Conservation (phyloP, 2,329 filamentous ascomycete species). For the Trichoderma simmonsii region DNA sequence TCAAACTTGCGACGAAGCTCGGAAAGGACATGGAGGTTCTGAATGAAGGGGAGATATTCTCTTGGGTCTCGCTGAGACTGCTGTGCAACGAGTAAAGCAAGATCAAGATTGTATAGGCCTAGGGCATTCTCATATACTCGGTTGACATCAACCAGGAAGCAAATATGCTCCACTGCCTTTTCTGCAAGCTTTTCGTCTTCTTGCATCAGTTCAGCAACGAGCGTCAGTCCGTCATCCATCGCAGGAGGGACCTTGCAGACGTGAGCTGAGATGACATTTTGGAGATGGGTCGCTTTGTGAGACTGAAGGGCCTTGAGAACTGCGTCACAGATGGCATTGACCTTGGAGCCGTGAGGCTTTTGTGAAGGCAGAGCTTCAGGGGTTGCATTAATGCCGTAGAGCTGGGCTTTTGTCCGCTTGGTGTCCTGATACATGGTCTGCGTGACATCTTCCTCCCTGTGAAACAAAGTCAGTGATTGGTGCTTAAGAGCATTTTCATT, state of each 20-base stretch:
- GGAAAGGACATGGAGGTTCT: conserved; percentile 74
- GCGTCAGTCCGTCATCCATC: conserved; percentile 74
- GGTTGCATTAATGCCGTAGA: conserved; percentile 12
- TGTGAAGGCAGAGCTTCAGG: conserved; percentile 20
- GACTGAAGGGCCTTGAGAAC: conserved; percentile 67
- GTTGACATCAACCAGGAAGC: conserved; percentile 93
- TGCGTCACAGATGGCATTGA: conserved; percentile 85
- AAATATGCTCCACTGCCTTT: conserved; percentile 91
- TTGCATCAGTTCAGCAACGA: conserved; percentile 72
- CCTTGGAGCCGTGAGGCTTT: conserved; percentile 50
- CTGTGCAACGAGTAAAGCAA: conserved; percentile 87
- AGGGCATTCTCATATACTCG: conserved; percentile 86
- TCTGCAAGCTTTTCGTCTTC: conserved; percentile 72
- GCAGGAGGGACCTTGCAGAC: conserved; percentile 92
- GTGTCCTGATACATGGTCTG: conserved; percentile 93
- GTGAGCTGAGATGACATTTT: conserved; percentile 91
- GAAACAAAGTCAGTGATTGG: conserved; percentile 28
- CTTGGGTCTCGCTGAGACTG: conserved; percentile 93
- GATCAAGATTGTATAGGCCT: conserved; percentile 85
- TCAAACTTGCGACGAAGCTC: conserved; percentile 70
- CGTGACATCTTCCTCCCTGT: conserved; percentile 83
- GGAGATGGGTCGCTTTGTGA: conserved; percentile 64
- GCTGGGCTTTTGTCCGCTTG: conserved; percentile 40
- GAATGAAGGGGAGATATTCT: conserved; percentile 93
- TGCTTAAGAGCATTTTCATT: background rate